A percentile compares a stretch with the other conserved stretches of the same genome.
These are phyloP conservation scores for Backusella macrospora DNA, from an alignment of 192 early-diverging fungal genomes.

Conservation along the genomic window DNA sequence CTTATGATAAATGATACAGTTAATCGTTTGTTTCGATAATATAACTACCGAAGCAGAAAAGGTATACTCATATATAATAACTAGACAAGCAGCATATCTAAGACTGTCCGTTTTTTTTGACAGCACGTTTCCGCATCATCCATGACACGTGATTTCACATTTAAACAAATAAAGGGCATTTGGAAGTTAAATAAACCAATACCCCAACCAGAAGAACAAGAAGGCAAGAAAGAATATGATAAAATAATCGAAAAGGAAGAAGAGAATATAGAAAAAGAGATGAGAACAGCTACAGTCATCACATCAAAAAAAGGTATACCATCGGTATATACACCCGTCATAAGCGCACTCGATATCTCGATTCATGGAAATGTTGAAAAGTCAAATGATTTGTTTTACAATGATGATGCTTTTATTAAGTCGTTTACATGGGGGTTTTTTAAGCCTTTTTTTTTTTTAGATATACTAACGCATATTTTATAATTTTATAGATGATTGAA, in stretches of 20 bases:
- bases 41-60: conserved; percentile 69
- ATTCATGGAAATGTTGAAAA: not conserved
- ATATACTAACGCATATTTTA: not conserved
- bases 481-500: not conserved
- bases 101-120: no score
- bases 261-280: not conserved
- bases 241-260: not conserved
- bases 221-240: not conserved
- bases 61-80: conserved; percentile 1
- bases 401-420: not conserved
- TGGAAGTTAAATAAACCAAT: conserved; percentile 40
- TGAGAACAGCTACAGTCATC: not conserved
- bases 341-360: not conserved
- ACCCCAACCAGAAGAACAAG: not conserved
- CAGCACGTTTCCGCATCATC: conserved; percentile 83
- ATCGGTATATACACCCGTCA: not conserved
- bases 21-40: conserved; percentile 73
- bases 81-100: not conserved
- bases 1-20: conserved; percentile 18
- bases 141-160: conserved; percentile 76
- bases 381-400: not conserved
- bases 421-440: not conserved
- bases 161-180: conserved; percentile 67
- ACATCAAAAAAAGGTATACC: not conserved
- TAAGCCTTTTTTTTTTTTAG: not conserved